phyloP scores from a whole-genome alignment of 768 basidiomycete species.

The Clitopilus hobsonii region DNA sequence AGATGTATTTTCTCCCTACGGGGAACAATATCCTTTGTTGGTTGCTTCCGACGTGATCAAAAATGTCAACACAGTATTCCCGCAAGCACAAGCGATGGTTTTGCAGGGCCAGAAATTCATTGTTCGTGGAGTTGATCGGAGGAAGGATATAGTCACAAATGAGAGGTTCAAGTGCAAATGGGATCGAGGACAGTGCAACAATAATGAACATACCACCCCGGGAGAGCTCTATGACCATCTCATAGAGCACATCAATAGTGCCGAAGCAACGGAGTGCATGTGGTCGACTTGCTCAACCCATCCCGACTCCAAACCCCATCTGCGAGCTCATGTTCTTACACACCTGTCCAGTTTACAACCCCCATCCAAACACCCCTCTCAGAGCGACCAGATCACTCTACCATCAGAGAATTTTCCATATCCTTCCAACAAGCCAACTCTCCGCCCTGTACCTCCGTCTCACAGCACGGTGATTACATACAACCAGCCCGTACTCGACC shows the following conservation, averaged over 20 bases:
- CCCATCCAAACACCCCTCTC: slow-evolving; percentile 55
- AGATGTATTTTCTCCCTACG: slow-evolving; percentile 65
- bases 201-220: slow-evolving; percentile 41
- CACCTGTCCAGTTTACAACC: slow-evolving; percentile 64
- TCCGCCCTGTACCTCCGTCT: slow-evolving; percentile 67
- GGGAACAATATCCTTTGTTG: slow-evolving; percentile 56
- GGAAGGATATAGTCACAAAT: slow-evolving; percentile 49
- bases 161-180: slow-evolving; percentile 77
- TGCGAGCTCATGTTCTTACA: slow-evolving; percentile 70
- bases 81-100: slow-evolving; percentile 85
- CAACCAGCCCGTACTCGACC: slow-evolving; percentile 53
- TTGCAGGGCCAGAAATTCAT: slow-evolving; percentile 77
- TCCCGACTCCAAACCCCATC: slow-evolving; percentile 39
- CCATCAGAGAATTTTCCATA: slow-evolving; percentile 49
- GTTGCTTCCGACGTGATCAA: slow-evolving; percentile 94
- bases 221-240: slow-evolving; percentile 75
- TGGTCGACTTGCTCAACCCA: slow-evolving; percentile 67
- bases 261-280: slow-evolving; percentile 50
- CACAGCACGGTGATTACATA: slow-evolving; percentile 58
- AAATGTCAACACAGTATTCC: slow-evolving; percentile 81
- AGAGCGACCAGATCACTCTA: slow-evolving; percentile 72
- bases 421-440: slow-evolving; percentile 59
- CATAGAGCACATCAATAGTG: slow-evolving; percentile 46
- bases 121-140: slow-evolving; percentile 78
- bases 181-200: slow-evolving; percentile 56